Base-by-base conservation (phyloP, 164 flowering plant genomes). In the Vitis labrusca region DNA sequence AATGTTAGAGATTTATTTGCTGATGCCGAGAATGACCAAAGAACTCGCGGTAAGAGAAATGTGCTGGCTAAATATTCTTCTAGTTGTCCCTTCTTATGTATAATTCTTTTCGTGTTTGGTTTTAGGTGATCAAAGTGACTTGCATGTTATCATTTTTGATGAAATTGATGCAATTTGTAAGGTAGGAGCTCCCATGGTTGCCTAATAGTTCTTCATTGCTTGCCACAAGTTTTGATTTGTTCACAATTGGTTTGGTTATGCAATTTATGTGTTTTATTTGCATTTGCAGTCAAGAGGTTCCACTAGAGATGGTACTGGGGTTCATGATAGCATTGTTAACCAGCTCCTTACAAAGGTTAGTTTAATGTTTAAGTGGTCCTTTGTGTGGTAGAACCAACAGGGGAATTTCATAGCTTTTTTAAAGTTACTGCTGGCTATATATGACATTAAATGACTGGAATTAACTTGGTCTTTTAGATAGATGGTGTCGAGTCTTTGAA, bases 401-500 rank as follows among this genome's bases (percentile, higher is more conserved):
- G 44, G 44, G 44, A 37, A 37, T 37, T 37, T 37, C 44, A 37
- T 37, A 37, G 44, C 44, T 37, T 37, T 6, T 37, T 37, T 37
- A 6, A 37, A 37, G 44, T 7, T 3, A 37, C 44, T 37, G 44
- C 6, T 37, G 44, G 7, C 44, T 37, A 6, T 37, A 37, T 37
- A 37, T 37, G 44, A 37, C 44, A 37, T 37, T 37, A 37, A 37
- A 37, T 37, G 44, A 37, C 44, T 6, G 7, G 44, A 37, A 37
- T 37, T 37, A 0, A 37, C 44, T 37, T 37, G 44, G 6, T 37
- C 44, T 74, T 65, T 37, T 83, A 94, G 97, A 95, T 95, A 74
- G 99, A 95, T 84, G 97, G 98, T 61, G 99, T 95, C 74, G 99
- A 95, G 80, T 79, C 99, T 10, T 75, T 95, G 72, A 95, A 95